Evolutionary conservation across 1,139 yeast genomes (phyloP).

Genomic region (Chernovozyma aurita): DNA sequence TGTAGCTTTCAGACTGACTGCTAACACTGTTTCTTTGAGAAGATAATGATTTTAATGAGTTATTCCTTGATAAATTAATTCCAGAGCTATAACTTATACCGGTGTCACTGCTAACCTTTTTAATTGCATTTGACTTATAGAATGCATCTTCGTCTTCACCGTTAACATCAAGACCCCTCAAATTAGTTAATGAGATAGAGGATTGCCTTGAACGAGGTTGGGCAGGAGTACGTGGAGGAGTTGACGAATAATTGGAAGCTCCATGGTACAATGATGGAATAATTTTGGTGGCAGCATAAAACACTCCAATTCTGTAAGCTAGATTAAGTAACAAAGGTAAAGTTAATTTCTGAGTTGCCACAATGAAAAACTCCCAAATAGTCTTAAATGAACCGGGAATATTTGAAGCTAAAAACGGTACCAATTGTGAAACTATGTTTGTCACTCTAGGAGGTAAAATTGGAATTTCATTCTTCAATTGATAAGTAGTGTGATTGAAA

Average conservation of each 20-base stretch:
- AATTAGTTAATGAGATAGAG: slow-evolving; percentile 10
- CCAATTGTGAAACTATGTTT: slow-evolving; percentile 35
- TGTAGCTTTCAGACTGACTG: no score
- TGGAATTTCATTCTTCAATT: slow-evolving; percentile 36
- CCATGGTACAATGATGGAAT: slow-evolving; percentile 68
- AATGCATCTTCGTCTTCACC: neutral
- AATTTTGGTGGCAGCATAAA: slow-evolving; percentile 90
- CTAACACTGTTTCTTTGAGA: neutral
- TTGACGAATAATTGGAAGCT: slow-evolving; percentile 26
- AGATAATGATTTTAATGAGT: neutral
- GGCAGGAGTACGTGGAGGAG: slow-evolving; percentile 33
- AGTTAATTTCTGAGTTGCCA: slow-evolving; percentile 71
- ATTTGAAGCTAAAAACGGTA: slow-evolving; percentile 48
- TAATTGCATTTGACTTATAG: neutral
- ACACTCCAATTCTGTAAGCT: slow-evolving; percentile 80
- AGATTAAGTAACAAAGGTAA: slow-evolving; percentile 77
- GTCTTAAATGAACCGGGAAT: slow-evolving; percentile 59
- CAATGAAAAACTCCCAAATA: slow-evolving; percentile 62
- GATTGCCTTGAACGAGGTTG: slow-evolving; percentile 16
- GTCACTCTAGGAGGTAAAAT: slow-evolving; percentile 38
- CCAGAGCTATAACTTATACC: neutral
- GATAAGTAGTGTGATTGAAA: slow-evolving; percentile 35
- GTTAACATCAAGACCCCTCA: neutral
- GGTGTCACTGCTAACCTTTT: neutral
- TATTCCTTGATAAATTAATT: neutral